phyloP scores from a whole-genome alignment of 129 eudicot species.

The Tanacetum coccineum region DNA sequence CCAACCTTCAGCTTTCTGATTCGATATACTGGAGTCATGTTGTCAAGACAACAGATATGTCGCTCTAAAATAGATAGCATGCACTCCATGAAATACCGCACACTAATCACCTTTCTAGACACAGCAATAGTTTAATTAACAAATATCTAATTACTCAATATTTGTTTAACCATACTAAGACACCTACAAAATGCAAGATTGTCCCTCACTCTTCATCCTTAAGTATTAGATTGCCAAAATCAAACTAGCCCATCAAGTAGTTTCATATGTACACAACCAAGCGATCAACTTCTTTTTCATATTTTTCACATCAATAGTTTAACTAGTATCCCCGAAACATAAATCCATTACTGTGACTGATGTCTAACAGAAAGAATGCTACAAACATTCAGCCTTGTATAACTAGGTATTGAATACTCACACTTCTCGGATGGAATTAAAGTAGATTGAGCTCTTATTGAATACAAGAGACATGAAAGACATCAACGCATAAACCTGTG shows the following conservation, averaged over 20 bases:
- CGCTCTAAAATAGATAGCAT: conserved; percentile 6
- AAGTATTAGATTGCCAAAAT: too few species aligned
- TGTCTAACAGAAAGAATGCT: conserved; percentile 9
- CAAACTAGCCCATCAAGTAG: neutral
- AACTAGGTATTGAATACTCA: conserved; percentile 36
- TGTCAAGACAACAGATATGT: neutral
- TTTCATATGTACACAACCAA: conserved; percentile 12
- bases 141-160: too few species aligned
- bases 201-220: conserved; percentile 16
- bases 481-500: conserved; percentile 67
- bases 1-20: too few species aligned
- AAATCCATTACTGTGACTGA: neutral
- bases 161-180: too few species aligned
- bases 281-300: conserved; percentile 15
- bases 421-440: conserved; percentile 84
- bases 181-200: too few species aligned
- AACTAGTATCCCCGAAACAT: neutral
- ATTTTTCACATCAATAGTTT: neutral
- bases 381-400: conserved; percentile 10
- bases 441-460: conserved; percentile 62
- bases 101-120: too few species aligned
- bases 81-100: neutral
- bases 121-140: too few species aligned
- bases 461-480: conserved; percentile 67
- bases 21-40: neutral